Conservation (phyloP, 2,329 filamentous ascomycete genomes). For the Penicillium sp. region DNA sequence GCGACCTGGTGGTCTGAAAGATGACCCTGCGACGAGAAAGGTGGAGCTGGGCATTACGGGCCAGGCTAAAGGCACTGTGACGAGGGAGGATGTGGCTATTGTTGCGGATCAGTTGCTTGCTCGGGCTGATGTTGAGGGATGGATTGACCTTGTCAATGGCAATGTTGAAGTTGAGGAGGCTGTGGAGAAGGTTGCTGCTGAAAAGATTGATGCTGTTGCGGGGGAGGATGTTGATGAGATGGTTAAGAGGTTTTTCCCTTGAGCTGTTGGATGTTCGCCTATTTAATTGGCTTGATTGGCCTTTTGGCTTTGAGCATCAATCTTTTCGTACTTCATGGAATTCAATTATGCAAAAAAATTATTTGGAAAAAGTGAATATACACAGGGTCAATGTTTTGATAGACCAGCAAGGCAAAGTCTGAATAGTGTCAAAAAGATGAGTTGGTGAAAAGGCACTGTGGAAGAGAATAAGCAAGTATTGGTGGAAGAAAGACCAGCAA, state of each 20-base stretch:
- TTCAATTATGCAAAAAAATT: too few relatives aligned
- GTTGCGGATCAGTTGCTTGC: conserved; percentile 52
- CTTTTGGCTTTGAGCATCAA: too few relatives aligned
- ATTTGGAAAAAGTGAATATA: too few relatives aligned
- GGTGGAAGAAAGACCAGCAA: too few relatives aligned
- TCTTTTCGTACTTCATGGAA: too few relatives aligned
- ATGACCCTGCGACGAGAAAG: conserved; percentile 48
- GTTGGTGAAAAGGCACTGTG: too few relatives aligned
- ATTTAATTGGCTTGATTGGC: not conserved
- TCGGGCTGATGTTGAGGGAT: conserved; percentile 50
- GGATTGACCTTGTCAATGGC: conserved; percentile 56
- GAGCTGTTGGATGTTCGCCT: not conserved
- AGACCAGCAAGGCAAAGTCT: too few relatives aligned
- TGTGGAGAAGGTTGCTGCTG: conserved; percentile 47
- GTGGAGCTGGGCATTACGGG: conserved; percentile 51
- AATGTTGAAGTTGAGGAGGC: conserved; percentile 48
- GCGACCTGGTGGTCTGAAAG: conserved; percentile 51
- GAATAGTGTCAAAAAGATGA: too few relatives aligned
- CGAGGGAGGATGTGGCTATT: conserved; percentile 53
- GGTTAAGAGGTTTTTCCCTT: conserved; percentile 33
- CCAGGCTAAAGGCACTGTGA: conserved; percentile 44
- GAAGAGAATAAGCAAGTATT: too few relatives aligned
- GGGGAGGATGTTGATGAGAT: conserved; percentile 54
- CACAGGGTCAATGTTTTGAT: too few relatives aligned
- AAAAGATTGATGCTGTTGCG: conserved; percentile 48